A percentile compares a stretch with the other conserved stretches of the same genome.
Conservation (phyloP, 169 alveolate genomes). For the Eimeria brunetti region DNA sequence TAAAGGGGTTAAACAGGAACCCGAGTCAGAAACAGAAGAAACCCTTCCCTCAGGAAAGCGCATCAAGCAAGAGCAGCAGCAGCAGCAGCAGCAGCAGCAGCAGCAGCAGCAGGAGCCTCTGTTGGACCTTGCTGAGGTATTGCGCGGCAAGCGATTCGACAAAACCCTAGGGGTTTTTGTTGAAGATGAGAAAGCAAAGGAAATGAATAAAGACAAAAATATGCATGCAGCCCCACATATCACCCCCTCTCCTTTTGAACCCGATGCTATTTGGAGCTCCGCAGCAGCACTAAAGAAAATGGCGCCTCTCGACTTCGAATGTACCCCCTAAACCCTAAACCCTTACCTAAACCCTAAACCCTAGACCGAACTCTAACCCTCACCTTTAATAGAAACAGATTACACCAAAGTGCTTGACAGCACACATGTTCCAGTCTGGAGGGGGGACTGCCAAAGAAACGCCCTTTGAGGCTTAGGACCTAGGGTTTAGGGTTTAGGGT, state of each 20-base stretch:
- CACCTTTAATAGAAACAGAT: too few relatives aligned
- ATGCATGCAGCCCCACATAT: neutral
- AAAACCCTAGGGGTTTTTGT: slow-evolving; percentile 5
- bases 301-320: slow-evolving; percentile 17
- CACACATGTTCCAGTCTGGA: too few relatives aligned
- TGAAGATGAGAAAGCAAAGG: neutral
- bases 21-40: neutral
- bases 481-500: slow-evolving; percentile 18
- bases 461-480: neutral
- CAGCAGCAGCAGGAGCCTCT: neutral
- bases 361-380: too few relatives aligned
- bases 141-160: slow-evolving; percentile 1
- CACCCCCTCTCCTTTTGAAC: slow-evolving; percentile 1
- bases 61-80: slow-evolving; percentile 14
- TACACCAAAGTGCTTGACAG: too few relatives aligned
- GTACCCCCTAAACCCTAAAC: slow-evolving; percentile 9
- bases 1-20: neutral
- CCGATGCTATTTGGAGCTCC: slow-evolving; percentile 20
- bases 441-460: too few relatives aligned
- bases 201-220: neutral
- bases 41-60: neutral
- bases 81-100: slow-evolving; percentile 10
- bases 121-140: neutral
- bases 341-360: neutral
- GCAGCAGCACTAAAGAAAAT: neutral